These are phyloP conservation scores for Thuja plicata DNA, from an alignment of 83 land plant species.

Conservation along the genomic window DNA sequence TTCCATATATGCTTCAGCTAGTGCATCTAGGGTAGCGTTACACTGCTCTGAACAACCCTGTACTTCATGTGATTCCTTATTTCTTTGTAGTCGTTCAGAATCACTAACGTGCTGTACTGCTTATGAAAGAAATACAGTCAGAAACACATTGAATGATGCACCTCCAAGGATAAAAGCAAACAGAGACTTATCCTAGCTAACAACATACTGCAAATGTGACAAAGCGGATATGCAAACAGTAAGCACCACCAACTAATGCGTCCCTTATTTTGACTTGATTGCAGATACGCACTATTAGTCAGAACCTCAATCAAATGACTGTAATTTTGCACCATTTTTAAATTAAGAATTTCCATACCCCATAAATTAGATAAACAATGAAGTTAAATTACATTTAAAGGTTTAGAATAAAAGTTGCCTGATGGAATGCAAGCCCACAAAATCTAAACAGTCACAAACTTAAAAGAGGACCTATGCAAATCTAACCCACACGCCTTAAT, in stretches of 20 bases:
- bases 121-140: background rate
- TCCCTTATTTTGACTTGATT: background rate
- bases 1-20: conserved; percentile 13
- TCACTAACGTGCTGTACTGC: background rate
- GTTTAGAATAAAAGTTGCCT: no score
- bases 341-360: no score
- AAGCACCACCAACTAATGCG: background rate
- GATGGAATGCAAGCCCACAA: no score
- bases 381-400: no score
- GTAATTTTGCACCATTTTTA: background rate
- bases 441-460: background rate
- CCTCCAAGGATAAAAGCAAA: background rate
- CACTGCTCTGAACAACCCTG: background rate
- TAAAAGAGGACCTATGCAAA: background rate
- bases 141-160: background rate
- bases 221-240: background rate
- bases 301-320: background rate
- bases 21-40: background rate
- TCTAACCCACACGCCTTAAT: background rate
- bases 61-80: background rate
- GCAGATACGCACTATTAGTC: background rate
- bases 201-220: background rate
- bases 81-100: conserved; percentile 1
- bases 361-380: no score
- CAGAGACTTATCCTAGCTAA: background rate